Percentiles rank a stretch among this genome's conserved stretches.
phyloP scores from a whole-genome alignment of 1,284 basidiomycete genomes.

The Peniophora sp. region DNA sequence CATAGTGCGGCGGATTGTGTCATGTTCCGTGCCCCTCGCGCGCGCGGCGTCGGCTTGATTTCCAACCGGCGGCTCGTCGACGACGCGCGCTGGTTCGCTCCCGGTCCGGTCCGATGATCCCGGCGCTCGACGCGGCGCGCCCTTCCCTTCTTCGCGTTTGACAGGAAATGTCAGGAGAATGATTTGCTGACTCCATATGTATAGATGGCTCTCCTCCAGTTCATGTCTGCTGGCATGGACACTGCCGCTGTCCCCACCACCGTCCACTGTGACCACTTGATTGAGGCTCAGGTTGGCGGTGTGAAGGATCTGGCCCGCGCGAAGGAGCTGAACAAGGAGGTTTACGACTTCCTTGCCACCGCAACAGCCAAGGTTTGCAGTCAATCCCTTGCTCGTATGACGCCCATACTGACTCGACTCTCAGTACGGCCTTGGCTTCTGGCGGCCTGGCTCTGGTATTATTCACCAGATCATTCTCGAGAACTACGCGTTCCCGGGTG shows the following conservation, averaged over 20 bases:
- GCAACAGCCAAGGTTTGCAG: constrained; percentile 82
- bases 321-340: constrained; percentile 95
- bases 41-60: no score
- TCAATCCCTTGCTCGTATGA: background rate
- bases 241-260: constrained; percentile 96
- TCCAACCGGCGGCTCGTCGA: no score
- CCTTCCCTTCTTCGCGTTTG: no score
- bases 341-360: constrained; percentile 98
- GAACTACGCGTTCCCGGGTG: constrained; percentile 99
- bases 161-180: no score
- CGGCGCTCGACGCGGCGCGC: no score
- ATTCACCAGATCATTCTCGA: constrained; percentile 97
- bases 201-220: constrained; percentile 98
- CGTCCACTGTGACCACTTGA: constrained; percentile 98
- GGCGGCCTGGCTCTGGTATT: constrained; percentile 98
- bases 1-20: no score
- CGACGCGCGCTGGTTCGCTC: no score
- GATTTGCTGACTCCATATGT: background rate
- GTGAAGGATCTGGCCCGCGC: constrained; percentile 91
- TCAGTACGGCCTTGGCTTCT: constrained; percentile 97
- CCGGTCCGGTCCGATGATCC: no score
- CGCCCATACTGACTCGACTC: background rate
- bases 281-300: constrained; percentile 95
- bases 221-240: constrained; percentile 99
- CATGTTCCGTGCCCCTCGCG: no score